Percentiles rank a stretch among this genome's conserved stretches.
Evolutionary conservation across 2,329 filamentous ascomycete genomes (phyloP).

Genomic region (Nemania sp.): DNA sequence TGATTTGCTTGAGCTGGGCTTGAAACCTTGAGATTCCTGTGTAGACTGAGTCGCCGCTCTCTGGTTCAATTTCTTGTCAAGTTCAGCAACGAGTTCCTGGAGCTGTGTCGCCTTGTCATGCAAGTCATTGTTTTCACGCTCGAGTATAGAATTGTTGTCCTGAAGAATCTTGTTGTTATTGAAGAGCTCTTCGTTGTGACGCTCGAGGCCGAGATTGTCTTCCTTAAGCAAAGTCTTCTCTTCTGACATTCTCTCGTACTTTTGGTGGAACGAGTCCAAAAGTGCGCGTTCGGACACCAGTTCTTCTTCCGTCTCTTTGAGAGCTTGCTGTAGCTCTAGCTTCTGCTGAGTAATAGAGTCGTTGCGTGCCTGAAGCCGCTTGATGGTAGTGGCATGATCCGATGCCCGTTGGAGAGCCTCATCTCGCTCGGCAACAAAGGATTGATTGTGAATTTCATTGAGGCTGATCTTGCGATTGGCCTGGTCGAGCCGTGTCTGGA

Average conservation of each 20-base stretch:
- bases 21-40: slow-evolving; percentile 57
- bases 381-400: slow-evolving; percentile 56
- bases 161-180: slow-evolving; percentile 50
- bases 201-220: slow-evolving; percentile 58
- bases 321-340: slow-evolving; percentile 48
- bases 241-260: slow-evolving; percentile 31
- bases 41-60: slow-evolving; percentile 30
- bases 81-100: slow-evolving; percentile 52
- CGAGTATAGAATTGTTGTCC: slow-evolving; percentile 52
- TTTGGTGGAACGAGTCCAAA: slow-evolving; percentile 46
- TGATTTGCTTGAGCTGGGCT: slow-evolving; percentile 25
- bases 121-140: slow-evolving; percentile 51
- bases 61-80: slow-evolving; percentile 35
- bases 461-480: slow-evolving; percentile 65
- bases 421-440: slow-evolving; percentile 66
- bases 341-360: slow-evolving; percentile 49
- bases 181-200: slow-evolving; percentile 60
- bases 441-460: slow-evolving; percentile 66
- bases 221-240: slow-evolving; percentile 53
- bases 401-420: slow-evolving; percentile 66
- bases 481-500: slow-evolving; percentile 66
- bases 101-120: slow-evolving; percentile 53
- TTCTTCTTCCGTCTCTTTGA: slow-evolving; percentile 31
- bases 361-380: slow-evolving; percentile 46
- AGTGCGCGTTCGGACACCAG: slow-evolving; percentile 40